These are phyloP conservation scores for Suillus variegatus DNA, from an alignment of 768 basidiomycete species.

Conservation along the genomic window DNA sequence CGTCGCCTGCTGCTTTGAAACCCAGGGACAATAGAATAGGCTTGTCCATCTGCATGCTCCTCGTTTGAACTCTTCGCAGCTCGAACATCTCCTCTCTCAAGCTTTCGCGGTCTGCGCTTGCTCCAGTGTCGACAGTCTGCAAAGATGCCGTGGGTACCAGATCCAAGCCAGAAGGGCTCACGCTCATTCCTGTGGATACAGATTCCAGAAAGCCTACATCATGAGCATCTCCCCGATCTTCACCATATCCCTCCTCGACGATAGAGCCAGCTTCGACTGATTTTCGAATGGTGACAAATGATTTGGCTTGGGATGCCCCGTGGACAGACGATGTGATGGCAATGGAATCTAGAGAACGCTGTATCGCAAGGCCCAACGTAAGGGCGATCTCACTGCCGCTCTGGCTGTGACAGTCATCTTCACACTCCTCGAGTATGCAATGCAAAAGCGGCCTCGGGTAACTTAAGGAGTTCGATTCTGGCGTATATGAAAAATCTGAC, in stretches of 20 bases:
- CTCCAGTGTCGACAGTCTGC: slow-evolving; percentile 8
- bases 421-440: slow-evolving; percentile 32
- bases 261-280: not conserved
- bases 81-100: slow-evolving; percentile 40
- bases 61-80: slow-evolving; percentile 47
- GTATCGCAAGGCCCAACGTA: slow-evolving; percentile 16
- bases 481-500: slow-evolving; percentile 29
- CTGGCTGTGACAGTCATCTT: slow-evolving; percentile 27
- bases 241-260: slow-evolving; percentile 1
- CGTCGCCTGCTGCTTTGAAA: slow-evolving; percentile 13
- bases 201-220: not conserved
- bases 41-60: slow-evolving; percentile 52
- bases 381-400: slow-evolving; percentile 14
- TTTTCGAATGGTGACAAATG: not conserved
- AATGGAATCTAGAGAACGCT: slow-evolving; percentile 15
- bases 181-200: slow-evolving; percentile 22
- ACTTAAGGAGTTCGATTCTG: slow-evolving; percentile 18
- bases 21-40: slow-evolving; percentile 42
- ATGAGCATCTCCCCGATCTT: slow-evolving; percentile 15
- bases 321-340: slow-evolving; percentile 5
- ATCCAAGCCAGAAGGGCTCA: slow-evolving; percentile 12
- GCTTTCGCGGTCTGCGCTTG: slow-evolving; percentile 21
- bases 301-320: not conserved
- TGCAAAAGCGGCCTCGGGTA: slow-evolving; percentile 21
- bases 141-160: slow-evolving; percentile 27